Evolutionary conservation across 2,329 filamentous ascomycete genomes (phyloP).

Genomic region (Claviceps humidiphila): DNA sequence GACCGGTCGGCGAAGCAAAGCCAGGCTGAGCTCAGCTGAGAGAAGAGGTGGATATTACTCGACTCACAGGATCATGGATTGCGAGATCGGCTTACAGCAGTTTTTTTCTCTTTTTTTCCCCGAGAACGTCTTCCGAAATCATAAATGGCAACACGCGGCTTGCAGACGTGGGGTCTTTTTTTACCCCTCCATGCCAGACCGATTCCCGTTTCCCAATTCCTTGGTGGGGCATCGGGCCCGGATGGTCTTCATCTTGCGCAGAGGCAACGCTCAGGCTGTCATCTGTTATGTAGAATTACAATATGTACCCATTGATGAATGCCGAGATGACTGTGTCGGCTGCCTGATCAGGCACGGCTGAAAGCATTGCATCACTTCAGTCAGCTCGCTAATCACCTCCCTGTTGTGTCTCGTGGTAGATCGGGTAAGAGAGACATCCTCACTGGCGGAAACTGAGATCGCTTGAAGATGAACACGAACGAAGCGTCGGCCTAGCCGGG

Average conservation of each 20-base stretch:
- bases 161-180: background rate
- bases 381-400: background rate
- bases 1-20: background rate
- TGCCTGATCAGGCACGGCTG: background rate
- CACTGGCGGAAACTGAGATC: conserved; percentile 32
- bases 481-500: background rate
- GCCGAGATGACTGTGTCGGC: background rate
- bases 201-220: background rate
- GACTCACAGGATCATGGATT: background rate
- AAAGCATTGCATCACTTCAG: background rate
- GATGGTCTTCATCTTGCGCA: background rate
- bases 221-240: background rate
- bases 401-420: background rate
- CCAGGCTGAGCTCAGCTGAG: background rate
- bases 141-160: background rate
- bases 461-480: conserved; percentile 33
- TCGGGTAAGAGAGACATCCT: conserved; percentile 20
- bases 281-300: too few species aligned
- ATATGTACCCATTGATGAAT: background rate
- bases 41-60: background rate
- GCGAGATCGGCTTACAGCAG: background rate
- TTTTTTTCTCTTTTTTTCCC: background rate
- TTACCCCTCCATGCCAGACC: background rate
- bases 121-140: background rate
- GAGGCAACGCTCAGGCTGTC: background rate